Conservation (phyloP, 768 basidiomycete species). For the Mycena capillaripes region DNA sequence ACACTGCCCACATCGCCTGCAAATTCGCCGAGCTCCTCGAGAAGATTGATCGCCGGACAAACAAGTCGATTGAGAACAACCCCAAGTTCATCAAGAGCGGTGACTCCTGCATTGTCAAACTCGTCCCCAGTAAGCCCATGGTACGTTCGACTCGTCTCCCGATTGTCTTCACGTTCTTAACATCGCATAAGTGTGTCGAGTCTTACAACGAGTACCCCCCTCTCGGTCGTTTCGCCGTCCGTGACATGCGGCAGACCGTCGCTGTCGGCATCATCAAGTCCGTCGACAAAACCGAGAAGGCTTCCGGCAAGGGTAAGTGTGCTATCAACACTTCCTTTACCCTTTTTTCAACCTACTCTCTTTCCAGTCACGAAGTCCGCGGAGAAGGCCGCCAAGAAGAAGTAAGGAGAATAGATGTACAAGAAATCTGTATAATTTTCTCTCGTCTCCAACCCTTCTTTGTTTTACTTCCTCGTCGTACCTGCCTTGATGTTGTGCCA, state of each 20-base stretch:
- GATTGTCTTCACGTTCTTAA: background rate
- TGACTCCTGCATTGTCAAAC: constrained; percentile 99
- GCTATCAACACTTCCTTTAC: background rate
- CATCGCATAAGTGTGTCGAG: constrained; percentile 75
- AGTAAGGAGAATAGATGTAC: constrained; percentile 84
- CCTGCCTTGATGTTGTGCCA: constrained; percentile 48
- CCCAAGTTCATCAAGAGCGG: constrained; percentile 99
- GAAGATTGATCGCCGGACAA: constrained; percentile 99
- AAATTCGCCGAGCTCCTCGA: constrained; percentile 98
- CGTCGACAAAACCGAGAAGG: constrained; percentile 95
- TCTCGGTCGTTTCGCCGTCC: constrained; percentile 98
- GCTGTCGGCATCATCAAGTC: constrained; percentile 99
- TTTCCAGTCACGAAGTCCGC: constrained; percentile 90
- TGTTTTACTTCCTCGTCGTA: constrained; percentile 54
- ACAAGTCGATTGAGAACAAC: constrained; percentile 87
- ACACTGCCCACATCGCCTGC: constrained; percentile 99
- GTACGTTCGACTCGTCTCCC: constrained; percentile 45
- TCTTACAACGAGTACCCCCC: constrained; percentile 98
- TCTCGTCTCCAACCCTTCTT: constrained; percentile 61
- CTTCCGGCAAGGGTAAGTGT: constrained; percentile 84
- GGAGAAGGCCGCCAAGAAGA: constrained; percentile 97
- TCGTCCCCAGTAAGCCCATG: constrained; percentile 97
- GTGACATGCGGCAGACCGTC: constrained; percentile 99
- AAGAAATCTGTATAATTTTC: constrained; percentile 71
- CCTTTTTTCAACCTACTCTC: background rate